A percentile compares a stretch with the other conserved stretches of the same genome.
Conservation (phyloP, 2,329 filamentous ascomycete genomes). For the Pestalotiopsis sp. region DNA sequence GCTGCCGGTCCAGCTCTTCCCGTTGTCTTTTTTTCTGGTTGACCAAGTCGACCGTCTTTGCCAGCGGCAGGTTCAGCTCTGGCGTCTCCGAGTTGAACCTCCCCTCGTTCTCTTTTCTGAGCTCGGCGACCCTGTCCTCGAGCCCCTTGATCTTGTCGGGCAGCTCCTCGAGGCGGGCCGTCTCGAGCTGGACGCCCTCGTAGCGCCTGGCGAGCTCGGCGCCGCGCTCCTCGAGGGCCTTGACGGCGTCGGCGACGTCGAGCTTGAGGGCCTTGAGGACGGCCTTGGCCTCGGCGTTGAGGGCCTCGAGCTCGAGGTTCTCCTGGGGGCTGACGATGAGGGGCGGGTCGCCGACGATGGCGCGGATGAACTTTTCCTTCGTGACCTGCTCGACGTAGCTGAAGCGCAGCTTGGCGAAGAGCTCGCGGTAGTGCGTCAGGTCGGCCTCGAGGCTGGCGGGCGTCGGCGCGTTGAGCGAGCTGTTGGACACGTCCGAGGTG, state of each 20-base stretch:
- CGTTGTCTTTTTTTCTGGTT: conserved; percentile 53
- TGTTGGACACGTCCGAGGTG: conserved; percentile 72
- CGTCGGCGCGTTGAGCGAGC: conserved; percentile 66
- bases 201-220: conserved; percentile 59
- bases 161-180: conserved; percentile 50
- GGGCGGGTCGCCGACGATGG: conserved; percentile 88
- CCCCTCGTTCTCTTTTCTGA: conserved; percentile 44
- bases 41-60: conserved; percentile 57
- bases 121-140: conserved; percentile 47
- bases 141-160: conserved; percentile 52
- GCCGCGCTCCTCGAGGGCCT: conserved; percentile 69
- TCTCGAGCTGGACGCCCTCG: conserved; percentile 52
- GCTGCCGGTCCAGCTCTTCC: conserved; percentile 61
- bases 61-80: conserved; percentile 57
- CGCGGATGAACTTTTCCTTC: conserved; percentile 95
- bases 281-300: conserved; percentile 72
- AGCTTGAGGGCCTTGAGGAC: conserved; percentile 79
- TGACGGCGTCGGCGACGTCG: conserved; percentile 74
- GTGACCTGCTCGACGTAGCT: conserved; percentile 98
- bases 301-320: conserved; percentile 74
- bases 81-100: conserved; percentile 40
- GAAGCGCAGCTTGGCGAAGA: conserved; percentile 95
- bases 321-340: conserved; percentile 81
- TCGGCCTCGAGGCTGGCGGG: conserved; percentile 82
- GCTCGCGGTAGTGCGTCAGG: conserved; percentile 86